Conservation (phyloP, 345 rosid genomes). For the Hibiscus tridactylites region DNA sequence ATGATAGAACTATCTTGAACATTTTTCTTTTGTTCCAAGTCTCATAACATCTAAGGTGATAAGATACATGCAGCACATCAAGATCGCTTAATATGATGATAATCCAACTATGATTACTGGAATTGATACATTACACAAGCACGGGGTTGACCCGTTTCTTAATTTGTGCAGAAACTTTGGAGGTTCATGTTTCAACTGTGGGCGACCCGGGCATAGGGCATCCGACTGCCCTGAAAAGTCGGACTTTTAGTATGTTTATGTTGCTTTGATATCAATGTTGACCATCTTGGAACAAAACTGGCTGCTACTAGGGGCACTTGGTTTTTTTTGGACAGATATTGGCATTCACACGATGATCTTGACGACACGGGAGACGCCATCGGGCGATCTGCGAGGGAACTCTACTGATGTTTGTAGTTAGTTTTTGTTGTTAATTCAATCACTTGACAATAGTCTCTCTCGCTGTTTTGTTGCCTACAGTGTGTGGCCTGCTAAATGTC, state of each 20-base stretch:
- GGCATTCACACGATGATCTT: background rate
- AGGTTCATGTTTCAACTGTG: conserved; percentile 78
- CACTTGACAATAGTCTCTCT: background rate
- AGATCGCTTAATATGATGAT: background rate
- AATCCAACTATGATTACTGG: background rate
- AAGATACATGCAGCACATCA: background rate
- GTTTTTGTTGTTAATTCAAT: background rate
- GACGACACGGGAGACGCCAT: background rate
- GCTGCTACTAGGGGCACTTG: background rate
- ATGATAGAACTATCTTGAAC: background rate
- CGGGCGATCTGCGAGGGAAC: background rate
- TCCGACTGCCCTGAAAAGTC: conserved; percentile 66
- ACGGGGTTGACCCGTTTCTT: background rate
- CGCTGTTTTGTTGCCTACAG: background rate
- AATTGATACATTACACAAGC: background rate
- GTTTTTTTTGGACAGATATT: background rate
- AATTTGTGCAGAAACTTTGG: conserved; percentile 49
- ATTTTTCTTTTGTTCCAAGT: background rate
- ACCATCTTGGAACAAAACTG: background rate
- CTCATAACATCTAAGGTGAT: too few relatives aligned
- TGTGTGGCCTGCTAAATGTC: background rate
- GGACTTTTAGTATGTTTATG: conserved; percentile 25
- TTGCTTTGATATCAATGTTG: background rate
- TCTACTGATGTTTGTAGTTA: background rate
- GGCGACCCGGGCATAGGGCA: conserved; percentile 77